Base-by-base conservation (phyloP, 208 protist genomes). In the Acanthamoeba healyi region DNA sequence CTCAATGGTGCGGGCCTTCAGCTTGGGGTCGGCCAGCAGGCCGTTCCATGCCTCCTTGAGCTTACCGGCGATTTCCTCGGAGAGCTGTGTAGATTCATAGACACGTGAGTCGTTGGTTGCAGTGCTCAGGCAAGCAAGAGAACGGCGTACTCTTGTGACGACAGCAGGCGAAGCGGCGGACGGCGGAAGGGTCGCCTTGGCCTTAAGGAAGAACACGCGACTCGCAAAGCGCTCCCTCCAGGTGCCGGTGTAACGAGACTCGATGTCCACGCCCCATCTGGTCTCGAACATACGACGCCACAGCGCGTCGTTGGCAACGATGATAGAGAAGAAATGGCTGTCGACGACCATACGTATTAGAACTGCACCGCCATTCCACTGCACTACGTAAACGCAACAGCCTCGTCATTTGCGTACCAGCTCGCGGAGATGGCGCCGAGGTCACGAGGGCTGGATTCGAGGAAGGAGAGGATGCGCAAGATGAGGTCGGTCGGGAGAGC, bases 271-370 rank as follows among this genome's bases (percentile, higher is more conserved):
- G 44, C 81, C 81, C 81, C 81, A 89, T 26, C 81, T 26, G 81
- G 44, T 32, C 54, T 89, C 54, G 81, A 89, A 89, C 38, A 89
- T 63, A 26, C 38, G n/a, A 19, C 81, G 44, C 81, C 81, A 89
- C 4, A 89, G 22, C 29, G 81, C n/a, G 54, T 89, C 81, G 38
- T 89, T 24, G 81, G 44, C 51, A 12, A 32, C 81, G 34, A 89
- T 67, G 49, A 89, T 89, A 9, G 81, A 89, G 81, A 89, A 89
- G 34, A 89, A 89, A 34, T 89, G 81, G 49, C 81, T 67, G 32
- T 9, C 12, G 46, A 54, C 10, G 49, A 51, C 49, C 49, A 54
- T n/a, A n/a, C n/a, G n/a, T n/a, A n/a, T n/a, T n/a, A n/a, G n/a
- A n/a, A n/a, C n/a, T n/a, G n/a, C n/a, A n/a, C n/a, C n/a, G n/a